These are phyloP conservation scores for Raphidocelis subcapitata DNA, from an alignment of 139 green algal genomes.

Conservation along the genomic window DNA sequence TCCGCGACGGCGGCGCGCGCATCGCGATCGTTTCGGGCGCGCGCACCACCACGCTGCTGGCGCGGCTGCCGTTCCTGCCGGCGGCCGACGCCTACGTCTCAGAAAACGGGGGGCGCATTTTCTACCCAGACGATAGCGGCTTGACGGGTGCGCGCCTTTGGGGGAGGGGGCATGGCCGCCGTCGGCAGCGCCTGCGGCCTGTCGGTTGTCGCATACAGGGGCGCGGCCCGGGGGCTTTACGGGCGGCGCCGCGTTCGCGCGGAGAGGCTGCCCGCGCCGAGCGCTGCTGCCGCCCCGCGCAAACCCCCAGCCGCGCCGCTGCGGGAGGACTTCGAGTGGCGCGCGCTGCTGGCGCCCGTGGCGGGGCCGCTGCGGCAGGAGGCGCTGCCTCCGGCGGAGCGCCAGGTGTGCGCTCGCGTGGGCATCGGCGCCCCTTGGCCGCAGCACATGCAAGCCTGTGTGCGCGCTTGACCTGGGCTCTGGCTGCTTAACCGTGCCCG, in stretches of 20 bases:
- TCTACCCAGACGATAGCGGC: slow-evolving; percentile 48
- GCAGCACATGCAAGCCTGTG: too few species aligned
- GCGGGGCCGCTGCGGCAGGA: slow-evolving; percentile 56
- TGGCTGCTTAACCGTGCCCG: too few species aligned
- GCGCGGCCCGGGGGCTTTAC: too few species aligned
- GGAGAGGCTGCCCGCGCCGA: too few species aligned
- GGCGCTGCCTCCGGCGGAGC: slow-evolving; percentile 32
- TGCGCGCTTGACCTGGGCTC: too few species aligned
- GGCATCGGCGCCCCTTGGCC: too few species aligned
- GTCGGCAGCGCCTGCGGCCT: too few species aligned
- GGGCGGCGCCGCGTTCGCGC: too few species aligned
- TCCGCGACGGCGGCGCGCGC: slow-evolving; percentile 30
- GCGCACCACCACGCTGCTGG: slow-evolving; percentile 67
- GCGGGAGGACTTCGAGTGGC: slow-evolving; percentile 66
- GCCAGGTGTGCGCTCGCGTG: too few species aligned
- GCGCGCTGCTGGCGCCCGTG: slow-evolving; percentile 31
- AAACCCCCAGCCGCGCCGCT: slow-evolving; percentile 58
- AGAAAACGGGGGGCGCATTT: slow-evolving; percentile 79
- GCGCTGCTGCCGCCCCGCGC: too few species aligned
- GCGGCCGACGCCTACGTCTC: slow-evolving; percentile 71
- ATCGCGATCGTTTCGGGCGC: slow-evolving; percentile 63
- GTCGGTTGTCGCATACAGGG: background rate
- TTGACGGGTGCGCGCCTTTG: slow-evolving; percentile 35
- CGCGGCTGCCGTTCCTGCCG: slow-evolving; percentile 76
- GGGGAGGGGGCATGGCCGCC: too few species aligned